Base-by-base conservation (phyloP, 352 stramenopile genomes). In the Pythium dissotocum region DNA sequence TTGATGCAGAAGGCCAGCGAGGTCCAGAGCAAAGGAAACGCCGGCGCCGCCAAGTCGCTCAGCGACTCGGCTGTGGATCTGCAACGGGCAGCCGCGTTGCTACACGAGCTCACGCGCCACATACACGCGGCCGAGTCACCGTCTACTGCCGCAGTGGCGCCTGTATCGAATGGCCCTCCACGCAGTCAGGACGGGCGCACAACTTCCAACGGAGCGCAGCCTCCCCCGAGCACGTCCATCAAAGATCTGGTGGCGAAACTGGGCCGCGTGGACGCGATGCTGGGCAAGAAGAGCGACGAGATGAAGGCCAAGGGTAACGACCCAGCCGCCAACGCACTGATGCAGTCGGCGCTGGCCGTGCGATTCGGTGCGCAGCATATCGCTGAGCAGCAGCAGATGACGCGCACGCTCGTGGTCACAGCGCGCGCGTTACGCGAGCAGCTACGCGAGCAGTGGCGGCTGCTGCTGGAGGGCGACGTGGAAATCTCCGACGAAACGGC, bases 251-350 rank as follows among this genome's bases (percentile, higher is more conserved):
- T 73, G 14, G 24, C 57, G 46, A 73, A 72, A 2, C 71, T 93
- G 10, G 33, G 60, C 26, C 59, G 66, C 36, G 85, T 93, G 26
- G 78, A 85, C 60, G 61, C 63, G 36, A 85, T 91, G 77, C 65
- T 93, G 55, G 66, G 54, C 32, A 90, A 90, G 63, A 93, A 93
- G 71, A 80, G 83, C 67, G 79, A 88, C n/a, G 85, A 93, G 62
- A 91, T 93, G 83, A 77, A 76, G 62, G 44, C 54, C 16, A 93
- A 91, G 61, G 79, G 82, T 30, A 93, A 91, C 63, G 78, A 85
- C 24, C 67, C 61, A 18, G 85, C 85, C 14, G 76, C 77, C 24
- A 61, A 73, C 16, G 76, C 82, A 64, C 78, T 93, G 48, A 69
- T 77, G 56, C 82, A 91, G 58, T 83, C 83, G 21, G 78, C 85